Conservation (phyloP, 179 eudicot genomes). For the Beta macrorhiza region DNA sequence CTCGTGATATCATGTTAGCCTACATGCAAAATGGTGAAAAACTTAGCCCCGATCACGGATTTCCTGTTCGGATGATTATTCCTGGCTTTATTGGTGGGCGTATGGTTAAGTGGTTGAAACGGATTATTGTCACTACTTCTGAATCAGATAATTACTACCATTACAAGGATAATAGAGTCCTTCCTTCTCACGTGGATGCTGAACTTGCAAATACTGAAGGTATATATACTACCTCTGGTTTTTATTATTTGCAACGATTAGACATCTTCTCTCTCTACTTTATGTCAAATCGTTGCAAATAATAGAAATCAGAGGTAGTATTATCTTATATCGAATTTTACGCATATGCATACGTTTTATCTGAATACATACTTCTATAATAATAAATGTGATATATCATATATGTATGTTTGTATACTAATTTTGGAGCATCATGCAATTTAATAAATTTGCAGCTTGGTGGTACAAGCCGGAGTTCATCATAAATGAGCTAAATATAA, state of each 20-base stretch:
- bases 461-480: constrained; percentile 94
- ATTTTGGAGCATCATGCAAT: not conserved
- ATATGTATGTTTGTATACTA: not conserved
- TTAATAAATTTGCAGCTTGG: constrained; percentile 56
- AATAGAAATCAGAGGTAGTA: too few species aligned
- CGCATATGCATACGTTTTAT: not conserved
- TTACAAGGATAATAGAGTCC: constrained; percentile 70
- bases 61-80: constrained; percentile 70
- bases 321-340: too few species aligned
- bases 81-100: constrained; percentile 92
- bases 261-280: too few species aligned
- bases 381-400: not conserved
- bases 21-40: constrained; percentile 84
- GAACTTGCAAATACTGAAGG: constrained; percentile 90
- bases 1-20: constrained; percentile 71
- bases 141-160: constrained; percentile 83
- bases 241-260: not conserved
- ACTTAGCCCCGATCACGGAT: constrained; percentile 74
- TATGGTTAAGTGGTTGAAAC: constrained; percentile 89
- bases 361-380: not conserved
- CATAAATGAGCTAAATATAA: constrained; percentile 84
- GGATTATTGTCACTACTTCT: constrained; percentile 63
- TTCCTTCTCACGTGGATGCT: constrained; percentile 86
- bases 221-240: constrained; percentile 20
- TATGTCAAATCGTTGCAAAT: too few species aligned